Evolutionary conservation across 768 basidiomycete genomes (phyloP).

Genomic region (Trametes villosa): DNA sequence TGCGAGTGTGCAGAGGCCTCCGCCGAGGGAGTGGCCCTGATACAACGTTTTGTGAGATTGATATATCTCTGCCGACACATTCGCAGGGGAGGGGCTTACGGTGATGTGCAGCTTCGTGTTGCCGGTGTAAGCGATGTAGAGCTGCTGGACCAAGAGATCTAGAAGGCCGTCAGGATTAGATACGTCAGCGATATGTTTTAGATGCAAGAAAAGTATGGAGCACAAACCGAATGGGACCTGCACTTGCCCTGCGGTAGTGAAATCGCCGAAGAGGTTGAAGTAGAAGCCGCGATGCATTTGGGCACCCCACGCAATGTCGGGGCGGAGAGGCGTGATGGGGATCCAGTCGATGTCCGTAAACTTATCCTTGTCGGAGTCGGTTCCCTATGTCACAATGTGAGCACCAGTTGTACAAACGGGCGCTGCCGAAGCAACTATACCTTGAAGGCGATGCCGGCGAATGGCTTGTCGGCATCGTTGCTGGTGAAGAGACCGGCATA

Average conservation of each 20-base stretch:
- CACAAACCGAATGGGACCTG: slow-evolving; percentile 2
- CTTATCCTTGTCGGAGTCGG: background rate
- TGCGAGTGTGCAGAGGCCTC: slow-evolving; percentile 5
- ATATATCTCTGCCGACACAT: background rate
- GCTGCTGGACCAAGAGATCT: slow-evolving; percentile 10
- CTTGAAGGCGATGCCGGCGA: slow-evolving; percentile 12
- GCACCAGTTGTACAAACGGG: no score
- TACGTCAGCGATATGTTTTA: background rate
- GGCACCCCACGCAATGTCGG: slow-evolving; percentile 1
- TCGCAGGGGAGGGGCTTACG: background rate
- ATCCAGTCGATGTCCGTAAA: slow-evolving; percentile 1
- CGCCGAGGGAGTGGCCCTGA: slow-evolving; percentile 19
- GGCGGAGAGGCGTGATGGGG: background rate
- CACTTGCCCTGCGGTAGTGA: background rate
- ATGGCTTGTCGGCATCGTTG: slow-evolving; percentile 6
- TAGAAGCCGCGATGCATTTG: slow-evolving; percentile 6
- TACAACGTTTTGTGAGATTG: no score
- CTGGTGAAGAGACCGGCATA: slow-evolving; percentile 11
- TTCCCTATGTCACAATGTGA: no score
- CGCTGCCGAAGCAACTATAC: no score
- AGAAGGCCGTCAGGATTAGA: background rate
- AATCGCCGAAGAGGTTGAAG: slow-evolving; percentile 1
- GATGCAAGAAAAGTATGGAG: background rate
- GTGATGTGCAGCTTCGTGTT: slow-evolving; percentile 13
- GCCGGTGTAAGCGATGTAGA: background rate